Evolutionary conservation across 1,139 yeast genomes (phyloP).

Genomic region (Sugiyamaella neomexicana): DNA sequence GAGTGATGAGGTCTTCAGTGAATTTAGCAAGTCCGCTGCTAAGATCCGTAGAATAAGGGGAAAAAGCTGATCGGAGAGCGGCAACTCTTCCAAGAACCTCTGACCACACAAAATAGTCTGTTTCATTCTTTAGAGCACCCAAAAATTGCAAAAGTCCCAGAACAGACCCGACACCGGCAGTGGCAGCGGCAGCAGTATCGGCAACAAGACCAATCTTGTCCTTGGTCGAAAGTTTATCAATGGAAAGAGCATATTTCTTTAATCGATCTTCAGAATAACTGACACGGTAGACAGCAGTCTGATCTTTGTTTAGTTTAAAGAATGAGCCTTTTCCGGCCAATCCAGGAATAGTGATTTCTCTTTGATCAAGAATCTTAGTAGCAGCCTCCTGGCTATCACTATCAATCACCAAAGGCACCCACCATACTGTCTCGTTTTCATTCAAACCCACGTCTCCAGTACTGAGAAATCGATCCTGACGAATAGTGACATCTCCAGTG

Average conservation of each 20-base stretch:
- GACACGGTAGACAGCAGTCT: constrained; percentile 67
- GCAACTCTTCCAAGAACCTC: constrained; percentile 53
- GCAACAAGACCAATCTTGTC: constrained; percentile 70
- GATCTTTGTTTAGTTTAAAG: constrained; percentile 60
- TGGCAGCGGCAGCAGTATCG: constrained; percentile 60
- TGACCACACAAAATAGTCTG: constrained; percentile 64
- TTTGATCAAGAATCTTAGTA: constrained; percentile 23
- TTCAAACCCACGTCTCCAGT: constrained; percentile 54
- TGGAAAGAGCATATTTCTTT: constrained; percentile 40
- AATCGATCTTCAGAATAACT: constrained; percentile 56
- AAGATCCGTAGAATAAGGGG: constrained; percentile 44
- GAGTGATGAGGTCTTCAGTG: constrained; percentile 46
- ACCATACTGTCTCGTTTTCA: constrained; percentile 61
- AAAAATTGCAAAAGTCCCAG: constrained; percentile 52
- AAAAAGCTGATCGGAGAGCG: constrained; percentile 50
- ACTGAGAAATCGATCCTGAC: constrained; percentile 57
- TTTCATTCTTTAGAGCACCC: constrained; percentile 49
- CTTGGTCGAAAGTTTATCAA: constrained; percentile 50
- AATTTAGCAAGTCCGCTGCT: constrained; percentile 47
- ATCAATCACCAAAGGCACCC: constrained; percentile 63
- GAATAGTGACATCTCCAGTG: constrained; percentile 41
- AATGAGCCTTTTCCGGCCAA: constrained; percentile 37
- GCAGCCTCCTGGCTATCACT: constrained; percentile 29
- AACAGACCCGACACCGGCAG: constrained; percentile 57
- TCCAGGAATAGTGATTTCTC: constrained; percentile 32